phyloP scores from a whole-genome alignment of 2,329 filamentous ascomycete species.

The Phyllosticta capitalensis region DNA sequence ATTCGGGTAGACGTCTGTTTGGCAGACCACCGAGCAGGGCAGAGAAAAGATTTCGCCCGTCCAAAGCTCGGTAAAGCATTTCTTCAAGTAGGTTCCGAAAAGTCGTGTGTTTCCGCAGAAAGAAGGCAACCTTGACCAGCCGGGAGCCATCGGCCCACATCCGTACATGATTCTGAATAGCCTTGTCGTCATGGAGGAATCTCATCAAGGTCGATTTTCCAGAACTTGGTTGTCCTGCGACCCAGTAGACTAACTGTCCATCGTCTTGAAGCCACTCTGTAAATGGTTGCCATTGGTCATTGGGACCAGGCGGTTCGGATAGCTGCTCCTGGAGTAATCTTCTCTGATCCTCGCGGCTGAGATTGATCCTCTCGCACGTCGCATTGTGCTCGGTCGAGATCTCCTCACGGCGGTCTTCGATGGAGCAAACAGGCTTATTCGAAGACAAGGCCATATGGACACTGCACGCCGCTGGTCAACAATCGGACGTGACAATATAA shows the following conservation, averaged over 20 bases:
- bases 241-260: conserved; percentile 19
- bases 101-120: conserved; percentile 12
- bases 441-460: neutral
- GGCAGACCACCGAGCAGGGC: neutral
- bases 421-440: neutral
- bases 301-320: neutral
- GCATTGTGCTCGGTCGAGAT: neutral
- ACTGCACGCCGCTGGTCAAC: neutral
- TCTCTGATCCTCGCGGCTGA: neutral
- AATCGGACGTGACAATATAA: neutral
- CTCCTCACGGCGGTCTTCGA: neutral
- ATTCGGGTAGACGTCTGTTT: neutral
- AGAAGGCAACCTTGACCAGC: conserved; percentile 1
- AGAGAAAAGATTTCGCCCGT: neutral
- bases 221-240: conserved; percentile 37
- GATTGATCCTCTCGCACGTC: neutral
- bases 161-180: conserved; percentile 2
- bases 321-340: neutral
- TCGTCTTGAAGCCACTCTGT: conserved; percentile 13
- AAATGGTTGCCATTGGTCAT: conserved; percentile 12
- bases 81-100: conserved; percentile 3
- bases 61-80: conserved; percentile 6
- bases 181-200: conserved; percentile 13
- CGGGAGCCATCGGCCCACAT: neutral
- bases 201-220: conserved; percentile 41